These are phyloP conservation scores for Pachysandra terminalis DNA, from an alignment of 164 flowering plant species.

Conservation along the genomic window DNA sequence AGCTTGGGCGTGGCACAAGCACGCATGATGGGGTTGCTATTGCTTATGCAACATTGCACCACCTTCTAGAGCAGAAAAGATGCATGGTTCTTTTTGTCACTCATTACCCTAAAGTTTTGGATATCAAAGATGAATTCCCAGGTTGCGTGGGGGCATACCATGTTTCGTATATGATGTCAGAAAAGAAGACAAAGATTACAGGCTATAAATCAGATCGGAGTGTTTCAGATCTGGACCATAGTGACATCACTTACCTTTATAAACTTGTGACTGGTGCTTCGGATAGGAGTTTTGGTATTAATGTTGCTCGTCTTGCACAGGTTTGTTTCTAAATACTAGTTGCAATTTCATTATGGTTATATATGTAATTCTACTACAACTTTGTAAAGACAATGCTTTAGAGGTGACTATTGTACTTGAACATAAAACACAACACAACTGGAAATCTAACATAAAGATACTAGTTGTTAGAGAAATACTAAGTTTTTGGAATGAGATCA, in stretches of 20 bases:
- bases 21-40: slow-evolving; percentile 97
- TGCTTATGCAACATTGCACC: slow-evolving; percentile 84
- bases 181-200: slow-evolving; percentile 10
- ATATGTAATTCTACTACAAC: too few relatives aligned
- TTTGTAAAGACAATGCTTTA: too few relatives aligned
- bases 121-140: slow-evolving; percentile 62
- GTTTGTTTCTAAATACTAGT: slow-evolving; percentile 29
- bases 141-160: slow-evolving; percentile 72
- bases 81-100: slow-evolving; percentile 94
- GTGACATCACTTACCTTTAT: slow-evolving; percentile 80
- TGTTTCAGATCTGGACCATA: slow-evolving; percentile 18
- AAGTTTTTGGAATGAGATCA: too few relatives aligned
- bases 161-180: slow-evolving; percentile 76
- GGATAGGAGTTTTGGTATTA: slow-evolving; percentile 86
- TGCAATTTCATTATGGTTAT: neutral
- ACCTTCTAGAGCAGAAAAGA: slow-evolving; percentile 62
- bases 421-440: too few relatives aligned
- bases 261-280: slow-evolving; percentile 80
- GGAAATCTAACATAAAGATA: too few relatives aligned
- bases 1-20: slow-evolving; percentile 98
- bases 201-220: slow-evolving; percentile 18
- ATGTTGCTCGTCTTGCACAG: slow-evolving; percentile 97
- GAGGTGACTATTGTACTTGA: too few relatives aligned
- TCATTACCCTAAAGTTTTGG: slow-evolving; percentile 83
- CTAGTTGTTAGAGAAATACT: too few relatives aligned